Conservation (phyloP, 176 grass and related monocot species). For the Raddia guianensis region DNA sequence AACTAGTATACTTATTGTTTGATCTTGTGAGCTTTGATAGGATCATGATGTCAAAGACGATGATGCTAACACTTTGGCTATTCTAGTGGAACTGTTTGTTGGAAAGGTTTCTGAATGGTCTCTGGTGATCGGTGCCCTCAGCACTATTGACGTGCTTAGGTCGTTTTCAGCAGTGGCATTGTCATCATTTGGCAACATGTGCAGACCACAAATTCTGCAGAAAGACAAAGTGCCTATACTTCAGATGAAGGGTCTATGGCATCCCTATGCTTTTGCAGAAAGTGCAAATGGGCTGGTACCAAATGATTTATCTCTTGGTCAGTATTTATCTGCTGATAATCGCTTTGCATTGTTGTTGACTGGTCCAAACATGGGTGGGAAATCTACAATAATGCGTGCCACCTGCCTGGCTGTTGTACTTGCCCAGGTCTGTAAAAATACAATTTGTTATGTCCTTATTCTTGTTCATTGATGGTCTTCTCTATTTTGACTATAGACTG, state of each 20-base stretch:
- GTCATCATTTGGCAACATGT: constrained; percentile 64
- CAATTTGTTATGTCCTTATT: constrained; percentile 32
- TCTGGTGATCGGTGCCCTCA: constrained; percentile 65
- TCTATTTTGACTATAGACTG: constrained; percentile 24
- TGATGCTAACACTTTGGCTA: constrained; percentile 63
- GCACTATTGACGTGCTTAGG: constrained; percentile 84
- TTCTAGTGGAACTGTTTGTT: constrained; percentile 62
- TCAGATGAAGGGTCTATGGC: constrained; percentile 92
- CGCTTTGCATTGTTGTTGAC: constrained; percentile 82
- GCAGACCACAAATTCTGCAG: constrained; percentile 64
- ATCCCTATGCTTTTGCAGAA: constrained; percentile 85
- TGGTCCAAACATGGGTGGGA: constrained; percentile 98
- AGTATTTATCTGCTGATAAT: constrained; percentile 53
- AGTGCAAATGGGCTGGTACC: constrained; percentile 70
- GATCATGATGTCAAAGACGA: constrained; percentile 62
- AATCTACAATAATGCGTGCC: constrained; percentile 94
- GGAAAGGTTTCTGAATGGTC: constrained; percentile 77
- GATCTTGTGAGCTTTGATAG: constrained; percentile 49
- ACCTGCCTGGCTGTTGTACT: constrained; percentile 82
- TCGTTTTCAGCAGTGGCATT: constrained; percentile 66
- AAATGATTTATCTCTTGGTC: constrained; percentile 80
- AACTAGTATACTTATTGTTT: constrained; percentile 9
- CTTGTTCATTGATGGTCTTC: background rate
- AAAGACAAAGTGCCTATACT: constrained; percentile 56
- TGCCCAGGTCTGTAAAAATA: constrained; percentile 66